phyloP scores from a whole-genome alignment of 2,329 filamentous ascomycete genomes.

The Magnaporthiopsis rhizophila region DNA sequence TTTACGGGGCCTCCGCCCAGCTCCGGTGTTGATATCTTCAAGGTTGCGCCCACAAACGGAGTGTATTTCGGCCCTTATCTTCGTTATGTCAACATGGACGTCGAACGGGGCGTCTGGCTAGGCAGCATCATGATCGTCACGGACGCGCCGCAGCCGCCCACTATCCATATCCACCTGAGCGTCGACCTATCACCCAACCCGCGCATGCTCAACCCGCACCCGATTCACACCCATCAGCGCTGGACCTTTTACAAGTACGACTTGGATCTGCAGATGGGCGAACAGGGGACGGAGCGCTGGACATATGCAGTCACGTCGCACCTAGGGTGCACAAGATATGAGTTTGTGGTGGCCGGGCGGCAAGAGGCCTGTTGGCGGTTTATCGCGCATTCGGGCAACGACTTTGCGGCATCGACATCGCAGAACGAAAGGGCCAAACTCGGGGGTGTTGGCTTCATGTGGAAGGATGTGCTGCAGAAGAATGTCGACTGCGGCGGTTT shows the following conservation, averaged over 20 bases:
- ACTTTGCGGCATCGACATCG: slow-evolving; percentile 83
- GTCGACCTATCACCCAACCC: slow-evolving; percentile 88
- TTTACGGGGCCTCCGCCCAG: slow-evolving; percentile 84
- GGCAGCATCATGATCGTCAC: slow-evolving; percentile 92
- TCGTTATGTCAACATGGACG: slow-evolving; percentile 93
- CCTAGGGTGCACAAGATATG: slow-evolving; percentile 93
- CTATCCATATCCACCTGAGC: slow-evolving; percentile 90
- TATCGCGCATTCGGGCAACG: slow-evolving; percentile 91
- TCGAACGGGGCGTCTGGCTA: slow-evolving; percentile 83
- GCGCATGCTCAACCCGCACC: slow-evolving; percentile 71
- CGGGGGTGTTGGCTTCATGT: slow-evolving; percentile 91
- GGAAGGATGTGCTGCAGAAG: slow-evolving; percentile 97
- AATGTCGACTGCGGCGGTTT: slow-evolving; percentile 95
- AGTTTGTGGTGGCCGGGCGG: slow-evolving; percentile 88
- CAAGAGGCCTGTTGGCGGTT: slow-evolving; percentile 92
- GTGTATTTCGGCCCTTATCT: slow-evolving; percentile 98
- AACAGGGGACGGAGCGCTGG: slow-evolving; percentile 75
- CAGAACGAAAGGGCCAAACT: slow-evolving; percentile 78
- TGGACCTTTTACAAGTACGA: slow-evolving; percentile 98
- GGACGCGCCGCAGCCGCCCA: slow-evolving; percentile 84
- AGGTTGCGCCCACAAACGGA: slow-evolving; percentile 85
- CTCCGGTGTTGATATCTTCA: slow-evolving; percentile 89
- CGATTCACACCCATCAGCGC: slow-evolving; percentile 81
- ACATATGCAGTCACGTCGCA: slow-evolving; percentile 98
- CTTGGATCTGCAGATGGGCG: slow-evolving; percentile 81